A percentile compares a stretch with the other conserved stretches of the same genome.
These are phyloP conservation scores for Zanthoxylum bungeanum DNA, from an alignment of 345 rosid species.

Conservation along the genomic window DNA sequence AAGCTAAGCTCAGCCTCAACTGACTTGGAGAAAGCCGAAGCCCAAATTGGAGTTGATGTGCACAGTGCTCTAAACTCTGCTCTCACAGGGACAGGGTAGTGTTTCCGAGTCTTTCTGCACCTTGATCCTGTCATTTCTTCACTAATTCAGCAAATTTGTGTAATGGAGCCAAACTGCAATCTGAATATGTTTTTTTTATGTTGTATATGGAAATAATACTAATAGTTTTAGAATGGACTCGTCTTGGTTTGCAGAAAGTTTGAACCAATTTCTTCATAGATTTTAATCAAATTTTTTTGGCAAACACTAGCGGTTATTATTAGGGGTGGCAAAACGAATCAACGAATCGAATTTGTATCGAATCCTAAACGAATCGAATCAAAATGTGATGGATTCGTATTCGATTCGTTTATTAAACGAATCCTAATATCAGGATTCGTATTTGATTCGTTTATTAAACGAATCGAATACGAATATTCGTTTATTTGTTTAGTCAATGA, in stretches of 20 bases:
- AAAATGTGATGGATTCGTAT: no score
- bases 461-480: no score
- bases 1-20: slow-evolving; percentile 75
- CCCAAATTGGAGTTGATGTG: slow-evolving; percentile 77
- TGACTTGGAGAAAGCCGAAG: slow-evolving; percentile 78
- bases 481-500: no score
- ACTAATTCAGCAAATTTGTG: background rate
- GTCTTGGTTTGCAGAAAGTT: background rate
- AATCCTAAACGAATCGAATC: no score
- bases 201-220: background rate
- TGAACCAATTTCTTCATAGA: no score
- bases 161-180: slow-evolving; percentile 1
- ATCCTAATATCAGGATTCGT: no score
- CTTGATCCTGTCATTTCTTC: background rate
- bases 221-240: slow-evolving; percentile 9
- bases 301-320: no score
- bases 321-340: no score
- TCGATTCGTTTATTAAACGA: no score
- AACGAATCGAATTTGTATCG: no score
- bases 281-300: no score
- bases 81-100: slow-evolving; percentile 53
- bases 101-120: background rate
- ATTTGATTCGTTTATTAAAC: no score
- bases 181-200: background rate
- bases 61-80: slow-evolving; percentile 72